Base-by-base conservation (phyloP, 2,329 filamentous ascomycete genomes). In the Didymella keratinophila region DNA sequence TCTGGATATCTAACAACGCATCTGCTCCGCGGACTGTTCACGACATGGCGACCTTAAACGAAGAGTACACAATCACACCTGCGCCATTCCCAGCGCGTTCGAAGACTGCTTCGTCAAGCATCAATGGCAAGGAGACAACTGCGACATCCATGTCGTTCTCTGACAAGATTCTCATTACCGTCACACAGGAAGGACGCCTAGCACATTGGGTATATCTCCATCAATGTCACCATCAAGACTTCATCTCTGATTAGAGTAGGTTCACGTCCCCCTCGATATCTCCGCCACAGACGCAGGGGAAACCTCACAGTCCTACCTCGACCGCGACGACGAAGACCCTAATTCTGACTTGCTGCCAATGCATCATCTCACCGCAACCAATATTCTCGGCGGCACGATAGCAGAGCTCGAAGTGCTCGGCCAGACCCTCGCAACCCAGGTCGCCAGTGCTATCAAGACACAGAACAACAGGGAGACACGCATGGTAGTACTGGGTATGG, bases 111-210 rank as follows among this genome's bases (percentile, higher is more conserved):
- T 81, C 82, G 1, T 88, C 89, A 2, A 73, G 81, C 3, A 86
- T 97, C 61, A 86, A 89, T 62, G 87, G 87, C 28, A 76, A 89
- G 21, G 76, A 83, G 34, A 98, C 95, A 1, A 87, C 92, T 64
- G 88, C 91, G 32, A 88, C 87, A 37, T 84, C 84, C 11, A 82
- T 93, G 52, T 86, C 83, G 68, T 98, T 98, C 78, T 84, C 88
- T 9, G 95, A 98, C 83, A 96, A 92, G 78, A 92, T 99, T 69
- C 80, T 99, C 68, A 81, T 99, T 62, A 97, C 93, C 1, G 84
- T 98, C 59, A 91, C 91, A 0, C 95, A 98, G 79, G 86, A 89
- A 61, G 94, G 93, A 7, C 86, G 89, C 58, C 80, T 98, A 45
- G 90, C 91, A 20, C 95, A 98, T 83, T 99, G 95, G 95, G 93